Conservation (phyloP, 805 yeast genomes). For the Lipomyces yamadae region DNA sequence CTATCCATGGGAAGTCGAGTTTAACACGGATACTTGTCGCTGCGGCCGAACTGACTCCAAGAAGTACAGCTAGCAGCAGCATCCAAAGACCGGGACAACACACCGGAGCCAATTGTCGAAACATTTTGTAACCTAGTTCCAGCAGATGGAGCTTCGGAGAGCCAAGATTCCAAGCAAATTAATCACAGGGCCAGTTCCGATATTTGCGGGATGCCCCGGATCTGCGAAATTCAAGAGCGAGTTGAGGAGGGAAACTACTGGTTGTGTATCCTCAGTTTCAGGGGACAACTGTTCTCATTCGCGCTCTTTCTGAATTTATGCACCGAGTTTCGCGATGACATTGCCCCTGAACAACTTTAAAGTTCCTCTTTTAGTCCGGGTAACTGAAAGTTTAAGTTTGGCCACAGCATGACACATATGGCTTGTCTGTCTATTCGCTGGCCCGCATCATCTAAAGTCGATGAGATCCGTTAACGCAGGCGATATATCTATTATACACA, state of each 20-base stretch:
- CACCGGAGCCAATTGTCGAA: neutral
- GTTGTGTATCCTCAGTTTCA: neutral
- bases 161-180: neutral
- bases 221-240: neutral
- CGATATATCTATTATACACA: neutral
- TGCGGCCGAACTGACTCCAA: conserved; percentile 15
- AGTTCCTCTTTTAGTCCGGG: too few species aligned
- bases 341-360: too few species aligned
- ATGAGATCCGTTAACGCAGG: neutral
- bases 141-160: neutral
- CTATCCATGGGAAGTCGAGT: conserved; percentile 31
- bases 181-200: neutral
- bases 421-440: too few species aligned
- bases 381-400: too few species aligned
- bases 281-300: neutral
- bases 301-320: too few species aligned
- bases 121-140: neutral
- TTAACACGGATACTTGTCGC: conserved; percentile 21
- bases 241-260: neutral
- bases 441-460: neutral
- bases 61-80: neutral
- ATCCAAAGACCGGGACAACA: neutral
- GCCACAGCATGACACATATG: too few species aligned
- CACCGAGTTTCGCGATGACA: too few species aligned
- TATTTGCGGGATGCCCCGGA: neutral